Percentiles rank a stretch among this genome's conserved stretches.
Conservation (phyloP, 1,284 basidiomycete genomes). For the Cryptococcus sp. region DNA sequence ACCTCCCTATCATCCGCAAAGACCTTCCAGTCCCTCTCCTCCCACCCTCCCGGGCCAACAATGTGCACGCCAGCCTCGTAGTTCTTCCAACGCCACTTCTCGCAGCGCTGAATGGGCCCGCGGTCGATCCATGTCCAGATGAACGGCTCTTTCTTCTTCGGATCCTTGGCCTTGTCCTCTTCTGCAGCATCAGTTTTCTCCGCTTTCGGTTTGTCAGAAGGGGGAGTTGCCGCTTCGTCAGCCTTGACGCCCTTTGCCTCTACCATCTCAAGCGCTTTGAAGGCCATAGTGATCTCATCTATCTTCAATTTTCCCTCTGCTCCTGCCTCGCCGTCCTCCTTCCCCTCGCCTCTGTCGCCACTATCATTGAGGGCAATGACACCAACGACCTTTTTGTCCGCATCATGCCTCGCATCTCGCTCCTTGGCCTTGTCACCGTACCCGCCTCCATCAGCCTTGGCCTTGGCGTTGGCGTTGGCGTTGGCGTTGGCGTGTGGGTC, state of each 20-base stretch:
- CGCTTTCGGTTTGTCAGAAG: background rate
- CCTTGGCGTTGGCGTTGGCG: background rate
- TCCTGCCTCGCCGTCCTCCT: slow-evolving; percentile 11
- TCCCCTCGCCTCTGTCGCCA: slow-evolving; percentile 10
- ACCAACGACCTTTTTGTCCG: background rate
- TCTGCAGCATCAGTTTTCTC: too few species aligned
- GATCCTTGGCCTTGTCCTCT: too few species aligned
- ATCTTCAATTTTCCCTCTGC: slow-evolving; percentile 13
- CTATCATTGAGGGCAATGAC: slow-evolving; percentile 2
- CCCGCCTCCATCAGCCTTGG: background rate
- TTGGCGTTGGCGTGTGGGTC: background rate
- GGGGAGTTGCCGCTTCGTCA: background rate
- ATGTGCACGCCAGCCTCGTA: slow-evolving; percentile 29
- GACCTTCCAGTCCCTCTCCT: slow-evolving; percentile 44
- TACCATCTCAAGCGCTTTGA: slow-evolving; percentile 4
- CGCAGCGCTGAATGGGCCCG: slow-evolving; percentile 8
- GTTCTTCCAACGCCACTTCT: slow-evolving; percentile 41
- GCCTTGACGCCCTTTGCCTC: background rate
- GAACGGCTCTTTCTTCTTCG: slow-evolving; percentile 17
- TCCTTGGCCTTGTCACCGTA: background rate
- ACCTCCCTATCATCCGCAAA: slow-evolving; percentile 40
- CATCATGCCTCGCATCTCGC: slow-evolving; percentile 1
- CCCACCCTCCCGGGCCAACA: slow-evolving; percentile 37
- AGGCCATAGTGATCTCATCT: slow-evolving; percentile 12
- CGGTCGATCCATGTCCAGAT: slow-evolving; percentile 38